These are phyloP conservation scores for Cladophialophora psammophila DNA, from an alignment of 2,329 filamentous ascomycete species.

Conservation along the genomic window DNA sequence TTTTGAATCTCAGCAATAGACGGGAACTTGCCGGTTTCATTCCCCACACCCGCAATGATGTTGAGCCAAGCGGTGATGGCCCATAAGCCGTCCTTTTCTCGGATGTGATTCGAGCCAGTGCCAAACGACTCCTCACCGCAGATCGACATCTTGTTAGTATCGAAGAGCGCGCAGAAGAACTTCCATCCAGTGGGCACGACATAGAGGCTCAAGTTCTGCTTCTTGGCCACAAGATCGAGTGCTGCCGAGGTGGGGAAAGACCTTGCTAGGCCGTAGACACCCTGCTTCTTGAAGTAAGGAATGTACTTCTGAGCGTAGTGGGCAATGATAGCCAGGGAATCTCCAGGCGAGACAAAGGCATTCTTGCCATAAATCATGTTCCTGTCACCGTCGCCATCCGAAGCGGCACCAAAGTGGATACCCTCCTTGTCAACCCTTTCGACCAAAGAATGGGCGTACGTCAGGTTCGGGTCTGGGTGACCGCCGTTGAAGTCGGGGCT, in stretches of 20 bases:
- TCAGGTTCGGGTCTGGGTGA: slow-evolving; percentile 97
- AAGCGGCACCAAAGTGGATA: slow-evolving; percentile 95
- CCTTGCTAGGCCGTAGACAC: slow-evolving; percentile 91
- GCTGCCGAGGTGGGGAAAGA: slow-evolving; percentile 98
- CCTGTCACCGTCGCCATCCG: slow-evolving; percentile 95
- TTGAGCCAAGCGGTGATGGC: slow-evolving; percentile 97
- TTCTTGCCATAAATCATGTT: slow-evolving; percentile 99
- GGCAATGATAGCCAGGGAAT: slow-evolving; percentile 96
- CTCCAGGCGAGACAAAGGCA: slow-evolving; percentile 93
- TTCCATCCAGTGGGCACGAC: slow-evolving; percentile 99
- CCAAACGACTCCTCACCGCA: slow-evolving; percentile 99
- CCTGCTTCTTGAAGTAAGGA: slow-evolving; percentile 97
- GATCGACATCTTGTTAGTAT: slow-evolving; percentile 94
- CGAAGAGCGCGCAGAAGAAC: slow-evolving; percentile 97
- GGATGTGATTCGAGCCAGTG: slow-evolving; percentile 97
- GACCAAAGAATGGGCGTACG: slow-evolving; percentile 93
- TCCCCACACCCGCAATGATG: slow-evolving; percentile 93
- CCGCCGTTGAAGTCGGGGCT: slow-evolving; percentile 95
- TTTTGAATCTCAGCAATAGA: slow-evolving; percentile 96
- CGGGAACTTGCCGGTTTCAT: slow-evolving; percentile 70
- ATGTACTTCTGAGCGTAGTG: slow-evolving; percentile 90
- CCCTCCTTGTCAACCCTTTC: slow-evolving; percentile 89
- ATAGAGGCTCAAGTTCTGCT: slow-evolving; percentile 88
- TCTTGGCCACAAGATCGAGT: slow-evolving; percentile 94
- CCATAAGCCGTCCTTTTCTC: slow-evolving; percentile 99